phyloP scores from a whole-genome alignment of 257 asterid species.

The Plectranthus barbatus region DNA sequence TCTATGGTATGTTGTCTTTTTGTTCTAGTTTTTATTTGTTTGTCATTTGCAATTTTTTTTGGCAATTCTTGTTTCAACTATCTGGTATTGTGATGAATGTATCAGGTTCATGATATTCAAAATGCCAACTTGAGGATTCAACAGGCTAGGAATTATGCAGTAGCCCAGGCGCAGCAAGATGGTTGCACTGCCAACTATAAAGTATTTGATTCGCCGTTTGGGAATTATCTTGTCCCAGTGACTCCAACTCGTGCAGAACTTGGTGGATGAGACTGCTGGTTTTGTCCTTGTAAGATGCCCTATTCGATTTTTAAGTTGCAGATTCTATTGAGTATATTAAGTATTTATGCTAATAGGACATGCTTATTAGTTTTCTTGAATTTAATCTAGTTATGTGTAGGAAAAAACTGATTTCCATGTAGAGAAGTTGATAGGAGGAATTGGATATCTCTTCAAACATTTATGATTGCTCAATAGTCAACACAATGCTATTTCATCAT shows the following conservation, averaged over 20 bases:
- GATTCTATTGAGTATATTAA: not conserved
- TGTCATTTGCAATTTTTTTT: too few relatives aligned
- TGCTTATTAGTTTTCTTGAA: not conserved
- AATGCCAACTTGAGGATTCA: conserved; percentile 29
- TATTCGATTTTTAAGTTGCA: not conserved
- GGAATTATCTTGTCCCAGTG: conserved; percentile 73
- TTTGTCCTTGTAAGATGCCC: not conserved
- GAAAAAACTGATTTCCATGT: not conserved
- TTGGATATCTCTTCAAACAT: not conserved
- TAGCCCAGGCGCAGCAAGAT: conserved; percentile 61
- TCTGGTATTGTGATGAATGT: conserved; percentile 1
- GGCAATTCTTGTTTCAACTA: not conserved
- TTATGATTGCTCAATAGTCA: not conserved
- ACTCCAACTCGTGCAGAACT: conserved; percentile 68
- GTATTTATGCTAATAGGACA: not conserved
- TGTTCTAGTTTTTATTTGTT: not conserved
- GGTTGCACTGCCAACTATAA: conserved; percentile 52
- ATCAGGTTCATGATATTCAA: conserved; percentile 29
- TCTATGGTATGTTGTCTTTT: conserved; percentile 20
- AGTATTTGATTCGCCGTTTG: conserved; percentile 57
- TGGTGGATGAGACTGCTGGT: conserved; percentile 22
- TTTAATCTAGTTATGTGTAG: not conserved
- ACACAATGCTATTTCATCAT: not conserved
- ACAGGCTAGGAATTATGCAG: conserved; percentile 48
- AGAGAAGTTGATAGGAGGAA: not conserved